These are phyloP conservation scores for Barbarea vulgaris DNA, from an alignment of 345 rosid species.

Conservation along the genomic window DNA sequence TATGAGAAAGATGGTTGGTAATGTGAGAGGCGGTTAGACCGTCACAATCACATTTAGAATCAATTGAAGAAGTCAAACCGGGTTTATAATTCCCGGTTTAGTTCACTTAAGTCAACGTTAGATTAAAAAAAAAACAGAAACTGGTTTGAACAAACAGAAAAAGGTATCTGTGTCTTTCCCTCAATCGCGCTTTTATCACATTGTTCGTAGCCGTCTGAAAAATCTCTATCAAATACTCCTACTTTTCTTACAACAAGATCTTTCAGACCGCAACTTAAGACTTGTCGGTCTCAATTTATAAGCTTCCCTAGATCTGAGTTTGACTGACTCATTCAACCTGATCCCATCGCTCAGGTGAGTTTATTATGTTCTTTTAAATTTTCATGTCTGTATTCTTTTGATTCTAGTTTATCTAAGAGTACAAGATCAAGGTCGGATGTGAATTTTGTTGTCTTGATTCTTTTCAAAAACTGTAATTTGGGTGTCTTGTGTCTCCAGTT, in stretches of 20 bases:
- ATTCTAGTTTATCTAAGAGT: not conserved
- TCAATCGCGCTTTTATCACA: conserved; percentile 21
- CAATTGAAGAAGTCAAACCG: conserved; percentile 20
- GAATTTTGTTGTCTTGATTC: not conserved
- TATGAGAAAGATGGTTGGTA: not conserved
- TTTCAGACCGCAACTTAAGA: not conserved
- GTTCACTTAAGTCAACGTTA: not conserved
- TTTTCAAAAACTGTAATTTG: not conserved
- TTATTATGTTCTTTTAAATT: not conserved
- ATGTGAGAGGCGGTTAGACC: conserved; percentile 11
- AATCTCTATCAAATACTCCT: not conserved
- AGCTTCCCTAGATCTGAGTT: not conserved
- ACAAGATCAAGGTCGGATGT: conserved; percentile 12
- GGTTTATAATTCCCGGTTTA: conserved; percentile 19
- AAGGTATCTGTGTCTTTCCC: conserved; percentile 1
- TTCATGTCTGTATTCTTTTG: not conserved
- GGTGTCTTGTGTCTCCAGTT: not conserved
- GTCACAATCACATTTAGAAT: conserved; percentile 2
- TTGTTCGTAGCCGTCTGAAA: conserved; percentile 26
- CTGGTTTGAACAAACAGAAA: not conserved
- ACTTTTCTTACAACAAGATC: conserved; percentile 17
- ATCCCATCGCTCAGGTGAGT: conserved; percentile 18
- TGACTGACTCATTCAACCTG: not conserved
- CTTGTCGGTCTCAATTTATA: conserved; percentile 9
- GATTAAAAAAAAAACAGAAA: conserved; percentile 16